Conservation (phyloP, 2,329 filamentous ascomycete species). For the Fusarium chuoi region DNA sequence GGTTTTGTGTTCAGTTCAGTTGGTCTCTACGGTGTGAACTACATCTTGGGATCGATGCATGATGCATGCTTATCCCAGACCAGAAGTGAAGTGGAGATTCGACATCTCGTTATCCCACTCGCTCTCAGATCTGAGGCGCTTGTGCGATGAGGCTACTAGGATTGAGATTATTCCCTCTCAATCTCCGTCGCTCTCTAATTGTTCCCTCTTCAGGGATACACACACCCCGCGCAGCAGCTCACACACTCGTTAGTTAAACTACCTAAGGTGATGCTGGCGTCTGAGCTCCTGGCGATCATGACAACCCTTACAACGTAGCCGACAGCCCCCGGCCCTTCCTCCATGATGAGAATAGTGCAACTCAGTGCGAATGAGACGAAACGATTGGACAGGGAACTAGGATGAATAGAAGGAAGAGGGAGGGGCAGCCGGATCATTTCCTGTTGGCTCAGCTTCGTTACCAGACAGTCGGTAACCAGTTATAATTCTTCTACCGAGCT, state of each 20-base stretch:
- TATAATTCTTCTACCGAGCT: neutral
- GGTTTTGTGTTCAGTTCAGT: neutral
- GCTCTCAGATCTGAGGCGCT: neutral
- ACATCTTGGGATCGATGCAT: neutral
- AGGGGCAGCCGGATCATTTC: conserved; percentile 17
- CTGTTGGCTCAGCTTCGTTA: conserved; percentile 36
- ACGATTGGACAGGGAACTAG: neutral
- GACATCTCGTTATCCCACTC: neutral
- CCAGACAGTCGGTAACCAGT: conserved; percentile 34
- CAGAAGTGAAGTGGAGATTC: neutral
- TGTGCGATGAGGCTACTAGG: neutral
- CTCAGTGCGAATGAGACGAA: neutral
- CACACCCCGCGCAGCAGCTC: neutral
- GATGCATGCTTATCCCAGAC: neutral
- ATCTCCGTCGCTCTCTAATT: neutral
- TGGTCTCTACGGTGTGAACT: neutral
- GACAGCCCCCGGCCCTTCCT: neutral
- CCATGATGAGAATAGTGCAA: conserved; percentile 9
- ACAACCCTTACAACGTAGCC: neutral
- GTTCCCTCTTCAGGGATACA: neutral
- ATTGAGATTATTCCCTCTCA: neutral
- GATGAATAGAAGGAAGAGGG: neutral
- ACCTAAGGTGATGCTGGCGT: neutral
- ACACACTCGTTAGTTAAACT: neutral
- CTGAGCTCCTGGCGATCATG: conserved; percentile 15